Evolutionary conservation across 1,284 basidiomycete species (phyloP), one percentile per base, ranked within the genome.

Genomic region (Violaceomyces palustris): DNA sequence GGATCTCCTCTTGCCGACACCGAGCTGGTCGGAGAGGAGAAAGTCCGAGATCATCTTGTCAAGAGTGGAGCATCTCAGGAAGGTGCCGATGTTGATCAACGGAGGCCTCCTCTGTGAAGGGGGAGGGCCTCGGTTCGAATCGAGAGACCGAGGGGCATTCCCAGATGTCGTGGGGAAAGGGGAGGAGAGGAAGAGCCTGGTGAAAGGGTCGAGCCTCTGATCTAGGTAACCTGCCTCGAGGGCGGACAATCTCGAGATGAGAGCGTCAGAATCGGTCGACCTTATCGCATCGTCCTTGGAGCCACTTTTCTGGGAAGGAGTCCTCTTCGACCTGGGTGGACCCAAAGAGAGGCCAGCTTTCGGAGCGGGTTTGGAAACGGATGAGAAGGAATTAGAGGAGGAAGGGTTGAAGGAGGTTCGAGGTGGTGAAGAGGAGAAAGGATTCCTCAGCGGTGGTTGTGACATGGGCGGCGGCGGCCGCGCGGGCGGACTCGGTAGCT

Each of bases 1-100:
- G 3, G 78, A 76, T 4, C 78, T 18, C 18, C 19, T 3, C 12
- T 19, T 8, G 15, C 17, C 28, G 14, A 18, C 21, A 2, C 17
- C n/a, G 5, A 36, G 23, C 7, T 34, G 23, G 58, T 35, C 45
- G 4, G 33, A 29, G 6, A 69, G 59, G 14, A 94, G 62, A 80
- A 90, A 96, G 33, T 78, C 73, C 17, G 84, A 76, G 0, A 94
- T 83, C 6, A 96, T 80, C 34, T 75, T 73, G 68, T 98, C 94
- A 34, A 97, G 82, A 2, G 82, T 84, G 35, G 80, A 78, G 0
- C 87, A 85, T 41, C 94, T 81, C 43, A 94, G 82, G 60, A 86
- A 88, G 1, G 93, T 98, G 7, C 93, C 93, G 34, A 96, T 80
- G 72, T 97, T 97, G 78, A 98, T 97, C 58, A 97, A 75, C 0